Conservation (phyloP, 257 asterid genomes). For the Fraxinus anomala region DNA sequence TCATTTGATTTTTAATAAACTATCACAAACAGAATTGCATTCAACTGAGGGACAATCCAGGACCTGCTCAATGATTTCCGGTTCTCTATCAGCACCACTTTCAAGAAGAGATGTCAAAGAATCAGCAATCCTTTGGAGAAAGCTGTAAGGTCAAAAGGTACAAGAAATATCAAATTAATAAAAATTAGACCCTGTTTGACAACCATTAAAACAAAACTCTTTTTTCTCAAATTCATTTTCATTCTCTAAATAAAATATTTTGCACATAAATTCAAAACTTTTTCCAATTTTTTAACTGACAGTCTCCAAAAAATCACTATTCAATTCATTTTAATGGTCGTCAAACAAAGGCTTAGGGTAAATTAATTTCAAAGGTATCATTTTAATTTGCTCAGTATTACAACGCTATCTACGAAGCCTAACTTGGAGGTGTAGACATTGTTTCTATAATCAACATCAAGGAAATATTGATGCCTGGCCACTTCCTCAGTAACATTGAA, state of each 20-base stretch:
- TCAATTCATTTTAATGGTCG: too few species aligned
- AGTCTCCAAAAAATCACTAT: too few species aligned
- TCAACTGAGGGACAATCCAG: conserved; percentile 18
- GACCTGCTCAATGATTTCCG: conserved; percentile 90
- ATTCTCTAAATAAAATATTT: too few species aligned
- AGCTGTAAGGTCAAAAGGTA: conserved; percentile 48
- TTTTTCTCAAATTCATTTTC: too few species aligned
- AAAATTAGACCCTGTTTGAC: too few species aligned
- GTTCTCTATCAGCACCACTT: conserved; percentile 90
- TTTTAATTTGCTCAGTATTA: background rate
- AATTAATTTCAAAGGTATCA: background rate
- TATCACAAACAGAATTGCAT: conserved; percentile 14
- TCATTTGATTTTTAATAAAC: conserved; percentile 11
- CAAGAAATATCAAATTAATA: background rate
- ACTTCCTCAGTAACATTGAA: background rate
- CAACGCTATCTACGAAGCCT: background rate
- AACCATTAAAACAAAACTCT: too few species aligned
- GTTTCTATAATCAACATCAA: background rate
- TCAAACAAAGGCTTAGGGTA: background rate
- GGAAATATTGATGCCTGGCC: background rate
- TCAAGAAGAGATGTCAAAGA: conserved; percentile 65
- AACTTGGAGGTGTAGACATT: background rate
- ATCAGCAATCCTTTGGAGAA: conserved; percentile 61
- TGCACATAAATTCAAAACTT: too few species aligned
- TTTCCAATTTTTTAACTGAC: too few species aligned